Base-by-base conservation (phyloP, 2,329 filamentous ascomycete genomes). In the Xylaria digitata region DNA sequence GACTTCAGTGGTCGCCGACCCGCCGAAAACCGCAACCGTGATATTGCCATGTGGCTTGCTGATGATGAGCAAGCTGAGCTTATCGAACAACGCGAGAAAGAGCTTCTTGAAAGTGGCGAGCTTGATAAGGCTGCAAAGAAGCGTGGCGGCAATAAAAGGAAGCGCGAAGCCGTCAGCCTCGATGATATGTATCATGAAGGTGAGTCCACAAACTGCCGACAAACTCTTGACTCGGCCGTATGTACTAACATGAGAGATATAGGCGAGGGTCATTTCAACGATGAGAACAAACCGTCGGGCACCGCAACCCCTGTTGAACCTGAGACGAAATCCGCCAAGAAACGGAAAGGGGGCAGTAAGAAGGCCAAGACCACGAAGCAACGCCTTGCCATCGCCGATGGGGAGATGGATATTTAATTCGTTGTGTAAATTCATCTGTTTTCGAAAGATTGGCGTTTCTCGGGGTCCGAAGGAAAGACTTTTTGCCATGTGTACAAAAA, bases 171-270 rank as follows among this genome's bases (percentile, higher is more conserved):
- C 43, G 87, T 87, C 74, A 95, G 91, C 75, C 82, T 98, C 80
- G 96, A 98, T 79, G 95, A 97, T 77, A 94, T 99, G 92, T 99
- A 99, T 82, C 96, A 99, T 79, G 96, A 99, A 86, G 96, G 96
- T 97, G 80, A 89, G 92, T 82, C 61, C 17, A 8, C 45, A 30
- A n/a, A 67, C 6, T 19, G 1, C 13, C 11, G 23, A 45, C 13
- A 6, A 37, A n/a, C 5, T 34, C 49, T 63, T 61, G 40, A 23
- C 17, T 37, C 42, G n/a, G 42, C 34, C 58, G 40, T 58, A 59
- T 57, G 30, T 70, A 69, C 78, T 82, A 77, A 85, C 74, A 1
- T 46, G 55, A 49, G 68, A 61, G 68, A 61, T 53, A 60, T 76
- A 98, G 95, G 95, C 75, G 96, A 99, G 85, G 96, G 96, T 67